A percentile compares a stretch with the other conserved stretches of the same genome.
These are phyloP conservation scores for Atkinsonella texensis DNA, from an alignment of 2,329 filamentous ascomycete species.

Conservation along the genomic window DNA sequence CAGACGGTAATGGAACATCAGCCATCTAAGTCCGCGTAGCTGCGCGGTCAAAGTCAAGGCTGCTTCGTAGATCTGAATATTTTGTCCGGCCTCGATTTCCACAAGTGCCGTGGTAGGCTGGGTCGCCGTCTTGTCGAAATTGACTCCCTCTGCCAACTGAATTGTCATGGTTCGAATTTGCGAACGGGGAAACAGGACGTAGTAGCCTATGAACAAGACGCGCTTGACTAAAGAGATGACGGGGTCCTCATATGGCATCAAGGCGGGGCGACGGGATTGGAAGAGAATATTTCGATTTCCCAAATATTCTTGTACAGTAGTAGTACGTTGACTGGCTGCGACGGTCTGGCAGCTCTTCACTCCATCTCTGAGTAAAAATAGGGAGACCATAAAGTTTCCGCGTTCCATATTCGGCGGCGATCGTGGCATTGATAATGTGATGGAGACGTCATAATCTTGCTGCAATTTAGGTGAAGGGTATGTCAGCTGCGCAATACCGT, in stretches of 20 bases:
- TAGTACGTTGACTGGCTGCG: not conserved
- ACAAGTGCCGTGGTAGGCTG: constrained; percentile 37
- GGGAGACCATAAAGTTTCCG: constrained; percentile 91
- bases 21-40: constrained; percentile 64
- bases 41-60: constrained; percentile 59
- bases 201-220: constrained; percentile 53
- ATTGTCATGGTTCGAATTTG: constrained; percentile 55
- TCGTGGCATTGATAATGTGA: constrained; percentile 65
- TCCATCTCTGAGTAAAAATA: constrained; percentile 48
- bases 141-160: constrained; percentile 59
- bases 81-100: constrained; percentile 57
- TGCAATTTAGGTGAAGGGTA: constrained; percentile 46
- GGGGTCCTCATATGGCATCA: constrained; percentile 68
- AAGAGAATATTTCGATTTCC: constrained; percentile 35
- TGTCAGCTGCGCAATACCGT: constrained; percentile 35
- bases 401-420: constrained; percentile 62
- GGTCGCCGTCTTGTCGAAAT: constrained; percentile 38
- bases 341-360: not conserved
- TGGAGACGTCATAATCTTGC: constrained; percentile 75
- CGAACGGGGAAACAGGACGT: constrained; percentile 51
- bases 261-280: constrained; percentile 58
- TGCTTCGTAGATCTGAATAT: constrained; percentile 65
- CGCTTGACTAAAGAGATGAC: constrained; percentile 51
- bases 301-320: constrained; percentile 22
- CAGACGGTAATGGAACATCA: constrained; percentile 78